Base-by-base conservation (phyloP, 2,329 filamentous ascomycete genomes). In the Hypoxylon sp. region DNA sequence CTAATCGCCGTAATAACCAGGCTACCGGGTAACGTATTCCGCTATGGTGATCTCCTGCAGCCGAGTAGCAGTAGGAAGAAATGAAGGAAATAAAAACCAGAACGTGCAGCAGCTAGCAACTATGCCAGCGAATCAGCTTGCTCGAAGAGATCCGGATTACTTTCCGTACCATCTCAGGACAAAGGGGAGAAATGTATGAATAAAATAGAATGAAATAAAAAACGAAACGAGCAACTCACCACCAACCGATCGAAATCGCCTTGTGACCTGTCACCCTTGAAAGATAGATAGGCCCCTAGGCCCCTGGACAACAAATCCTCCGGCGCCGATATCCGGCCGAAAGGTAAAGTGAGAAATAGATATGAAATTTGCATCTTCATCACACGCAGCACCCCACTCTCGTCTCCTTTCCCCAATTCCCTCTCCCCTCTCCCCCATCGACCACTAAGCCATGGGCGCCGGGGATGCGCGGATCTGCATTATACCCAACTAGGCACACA, bases 1-100 rank as follows among this genome's bases (percentile, higher is more conserved):
- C 37, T n/a, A 56, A 19, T 23, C 29, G 53, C 21, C 21, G 29
- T 23, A 14, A 39, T 50, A 58, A 12, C 55, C 55, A 32, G 46
- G 45, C 55, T 51, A 11, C 19, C 32, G 54, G 54, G 23, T 27
- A n/a, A 7, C 5, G 11, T 45, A 39, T 43, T 46, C 27, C 7
- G n/a, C 30, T 25, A 45, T 8, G 41, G 8, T 9, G 14, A 39
- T 29, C 14, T 39, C 8, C 43, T 8, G 23, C 9, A 19, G 43
- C 30, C 7, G 19, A 32, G 27, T 37, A 27, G 11, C 32, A 9
- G 27, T 19, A n/a, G 25, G 11, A 32, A 29, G 29, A 25, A 55
- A 46, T 25, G n/a, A 34, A 6, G 8, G 8, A 12, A 21, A 54
- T 12, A 34, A 46, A 34, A 30, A 23, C 16, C 14, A 19, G 23